Evolutionary conservation across 116 monocot genomes (phyloP).

Genomic region (Cymodocea nodosa): DNA sequence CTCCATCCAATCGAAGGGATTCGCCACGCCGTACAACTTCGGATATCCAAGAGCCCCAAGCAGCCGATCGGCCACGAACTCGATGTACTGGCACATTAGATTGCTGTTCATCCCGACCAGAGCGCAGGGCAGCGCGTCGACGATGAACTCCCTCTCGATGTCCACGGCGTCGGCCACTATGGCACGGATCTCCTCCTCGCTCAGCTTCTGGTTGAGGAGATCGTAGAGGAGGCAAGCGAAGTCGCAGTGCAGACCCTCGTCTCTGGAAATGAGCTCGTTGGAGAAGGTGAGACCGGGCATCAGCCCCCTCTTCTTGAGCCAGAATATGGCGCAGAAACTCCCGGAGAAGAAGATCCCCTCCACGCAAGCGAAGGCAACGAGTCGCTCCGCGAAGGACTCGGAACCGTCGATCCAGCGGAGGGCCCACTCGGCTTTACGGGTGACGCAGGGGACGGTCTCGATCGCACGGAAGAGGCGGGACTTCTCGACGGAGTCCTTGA

Average conservation of each 20-base stretch:
- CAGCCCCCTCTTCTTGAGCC: constrained; percentile 89
- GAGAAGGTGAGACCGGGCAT: constrained; percentile 94
- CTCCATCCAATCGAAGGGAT: constrained; percentile 97
- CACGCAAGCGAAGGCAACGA: constrained; percentile 72
- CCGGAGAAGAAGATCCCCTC: constrained; percentile 86
- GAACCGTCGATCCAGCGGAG: constrained; percentile 62
- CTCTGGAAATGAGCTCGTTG: constrained; percentile 87
- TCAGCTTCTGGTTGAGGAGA: constrained; percentile 36
- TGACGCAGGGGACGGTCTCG: constrained; percentile 75
- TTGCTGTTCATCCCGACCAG: constrained; percentile 81
- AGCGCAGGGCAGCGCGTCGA: constrained; percentile 55
- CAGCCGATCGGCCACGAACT: constrained; percentile 73
- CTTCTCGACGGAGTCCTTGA: constrained; percentile 64
- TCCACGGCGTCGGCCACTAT: constrained; percentile 77
- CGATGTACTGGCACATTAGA: constrained; percentile 80
- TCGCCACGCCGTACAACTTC: constrained; percentile 43
- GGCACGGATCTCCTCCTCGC: constrained; percentile 35
- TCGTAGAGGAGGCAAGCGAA: constrained; percentile 76
- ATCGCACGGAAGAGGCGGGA: constrained; percentile 72
- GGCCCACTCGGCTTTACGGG: constrained; percentile 73
- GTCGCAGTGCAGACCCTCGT: constrained; percentile 83
- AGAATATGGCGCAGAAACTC: constrained; percentile 86
- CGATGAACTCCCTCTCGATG: constrained; percentile 83
- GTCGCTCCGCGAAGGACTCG: constrained; percentile 61
- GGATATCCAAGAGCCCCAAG: constrained; percentile 39